Base-by-base conservation (phyloP, 2,329 filamentous ascomycete genomes). In the Microdochium nivale region DNA sequence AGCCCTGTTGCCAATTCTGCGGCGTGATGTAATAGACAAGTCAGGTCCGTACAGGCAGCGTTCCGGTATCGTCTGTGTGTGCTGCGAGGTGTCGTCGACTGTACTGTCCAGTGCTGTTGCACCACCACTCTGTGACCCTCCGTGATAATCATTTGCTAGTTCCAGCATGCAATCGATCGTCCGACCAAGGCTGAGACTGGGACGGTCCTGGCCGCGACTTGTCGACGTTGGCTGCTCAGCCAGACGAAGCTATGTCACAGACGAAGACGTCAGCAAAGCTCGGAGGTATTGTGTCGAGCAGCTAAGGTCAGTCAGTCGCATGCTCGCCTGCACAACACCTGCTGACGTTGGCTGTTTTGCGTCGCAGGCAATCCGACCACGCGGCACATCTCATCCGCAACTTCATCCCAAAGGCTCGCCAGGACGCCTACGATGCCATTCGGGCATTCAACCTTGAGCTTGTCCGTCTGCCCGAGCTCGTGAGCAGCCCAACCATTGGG, bases 401-500 rank as follows among this genome's bases (percentile, higher is more conserved):
- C 55, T 96, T 96, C 70, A 80, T 96, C 55, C 90, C 90, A 1
- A 75, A 74, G 2, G 77, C 84, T 27, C 79, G 86, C 13, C 84
- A 84, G 62, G 85, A 95, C 68, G 86, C 89, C 58, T 96, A 97
- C 70, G 81, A 95, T 59, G 90, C 91, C 53, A 83, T 99, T 53
- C 88, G 92, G 56, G 87, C 91, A 49, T 84, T 99, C 68, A 99
- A 99, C 65, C 80, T 97, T 61, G 92, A 96, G 67, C 81, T 96
- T 54, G 88, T 92, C 46, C 82, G 88, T 52, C 87, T 97, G 55
- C 90, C 94, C 52, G 92, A 97, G 69, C 83, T 88, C 13, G 91
- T 94, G 21, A 94, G 88, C 47, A 94, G 87, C 54, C 83, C 88
- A n/a, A 86, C 86, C 3, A 88, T 97, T 54, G 92, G 90, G 49